Evolutionary conservation across 371 early-diverging fungal genomes (phyloP), one percentile per base, ranked within the genome.

Genomic region (Capillidium rhysosporum): DNA sequence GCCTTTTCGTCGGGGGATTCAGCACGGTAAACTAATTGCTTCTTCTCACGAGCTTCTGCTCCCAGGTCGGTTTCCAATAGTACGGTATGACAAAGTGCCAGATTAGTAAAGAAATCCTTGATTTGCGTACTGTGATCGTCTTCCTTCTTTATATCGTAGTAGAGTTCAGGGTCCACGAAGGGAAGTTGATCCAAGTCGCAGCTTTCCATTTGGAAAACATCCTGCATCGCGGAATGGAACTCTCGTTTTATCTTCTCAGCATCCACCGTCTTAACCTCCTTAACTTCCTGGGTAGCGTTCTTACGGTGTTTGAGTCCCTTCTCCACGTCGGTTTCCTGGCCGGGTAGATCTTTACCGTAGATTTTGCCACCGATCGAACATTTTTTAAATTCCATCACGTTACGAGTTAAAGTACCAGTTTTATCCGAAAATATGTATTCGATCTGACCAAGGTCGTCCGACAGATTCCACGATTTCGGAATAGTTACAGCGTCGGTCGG

Each of bases 391-490:
- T 84, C 82, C 98, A 97, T 97, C 57, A 86, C 78, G 64, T 97
- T 97, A 60, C 89, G 83, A 0, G 98, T 97, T 52, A 97, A 68
- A 3, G 98, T 97, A 34, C 98, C 98, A 9, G 98, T 97, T 69
- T 88, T 86, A 62, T 86, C 89, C 14, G 82, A 82, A 52, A 88
- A 86, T 18, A 86, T 78, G 64, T 80, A 88, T 58, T 84, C 82
- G 47, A 86, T 9, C 98, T 98, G 31, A 75, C 64, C 69, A 25
- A 91, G 66, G 53, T 98, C 98, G 61, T 98, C 98, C 12, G 90
- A 86, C 23, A 97, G 66, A 60, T 86, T 92, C 82, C 92, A 94
- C 69, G 74, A 72, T 60, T 76, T 76, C 5, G 91, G 87, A 16
- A 76, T 69, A 57, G 82, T 89, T 46, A 72, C 63, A 47, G 72